Evolutionary conservation across 2,329 filamentous ascomycete species (phyloP).

Genomic region (Penicillium sp.): DNA sequence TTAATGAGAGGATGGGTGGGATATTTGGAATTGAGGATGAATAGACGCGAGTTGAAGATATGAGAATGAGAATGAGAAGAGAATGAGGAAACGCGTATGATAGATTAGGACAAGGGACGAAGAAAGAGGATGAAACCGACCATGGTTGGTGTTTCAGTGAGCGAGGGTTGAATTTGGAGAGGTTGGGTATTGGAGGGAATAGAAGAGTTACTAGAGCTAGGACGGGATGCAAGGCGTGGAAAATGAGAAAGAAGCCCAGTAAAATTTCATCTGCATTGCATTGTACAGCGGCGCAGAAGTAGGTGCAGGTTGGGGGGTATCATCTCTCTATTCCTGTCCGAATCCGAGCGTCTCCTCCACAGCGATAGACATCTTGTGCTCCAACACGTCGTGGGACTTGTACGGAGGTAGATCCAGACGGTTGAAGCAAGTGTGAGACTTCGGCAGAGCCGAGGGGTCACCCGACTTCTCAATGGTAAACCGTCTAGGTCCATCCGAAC

Average conservation of each 20-base stretch:
- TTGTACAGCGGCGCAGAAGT: conserved; percentile 2
- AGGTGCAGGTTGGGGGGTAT: background rate
- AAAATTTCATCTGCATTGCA: conserved; percentile 5
- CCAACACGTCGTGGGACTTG: conserved; percentile 81
- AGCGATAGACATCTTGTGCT: conserved; percentile 90
- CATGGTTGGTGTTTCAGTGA: background rate
- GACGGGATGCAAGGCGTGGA: background rate
- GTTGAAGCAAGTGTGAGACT: conserved; percentile 99
- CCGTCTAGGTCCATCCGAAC: conserved; percentile 88
- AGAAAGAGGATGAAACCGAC: background rate
- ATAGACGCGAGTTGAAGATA: background rate
- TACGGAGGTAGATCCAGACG: conserved; percentile 93
- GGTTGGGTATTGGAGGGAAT: background rate
- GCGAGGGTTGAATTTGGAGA: background rate
- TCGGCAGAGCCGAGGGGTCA: conserved; percentile 85
- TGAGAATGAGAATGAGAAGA: conserved; percentile 3
- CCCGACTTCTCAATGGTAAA: conserved; percentile 99
- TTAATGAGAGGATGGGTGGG: background rate
- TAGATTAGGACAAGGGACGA: background rate
- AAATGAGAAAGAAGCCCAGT: background rate
- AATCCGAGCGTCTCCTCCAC: conserved; percentile 99
- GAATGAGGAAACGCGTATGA: background rate
- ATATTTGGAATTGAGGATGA: conserved; percentile 2
- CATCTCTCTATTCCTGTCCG: conserved; percentile 78
- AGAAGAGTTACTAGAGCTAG: conserved; percentile 5